Evolutionary conservation across 2,329 filamentous ascomycete species (phyloP).

Genomic region (Ceratocystis variospora): DNA sequence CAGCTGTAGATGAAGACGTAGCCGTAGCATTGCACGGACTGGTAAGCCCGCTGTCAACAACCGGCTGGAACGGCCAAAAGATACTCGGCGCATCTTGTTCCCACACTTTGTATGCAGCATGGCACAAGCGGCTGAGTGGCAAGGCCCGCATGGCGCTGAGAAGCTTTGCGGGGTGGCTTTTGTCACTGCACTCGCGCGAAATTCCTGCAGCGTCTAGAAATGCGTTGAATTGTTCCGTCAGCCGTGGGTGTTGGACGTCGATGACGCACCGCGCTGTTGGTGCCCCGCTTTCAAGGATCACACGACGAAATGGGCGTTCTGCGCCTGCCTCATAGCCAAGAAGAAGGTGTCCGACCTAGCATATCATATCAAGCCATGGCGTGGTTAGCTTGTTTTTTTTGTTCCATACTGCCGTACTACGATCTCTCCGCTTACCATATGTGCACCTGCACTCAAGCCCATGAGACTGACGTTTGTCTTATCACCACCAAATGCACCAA

Average conservation of each 20-base stretch:
- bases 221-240: conserved; percentile 41
- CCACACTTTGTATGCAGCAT: conserved; percentile 6
- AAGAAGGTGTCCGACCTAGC: conserved; percentile 53
- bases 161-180: conserved; percentile 32
- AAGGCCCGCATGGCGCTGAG: conserved; percentile 28
- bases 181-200: conserved; percentile 10
- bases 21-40: conserved; percentile 23
- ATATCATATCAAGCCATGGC: not conserved
- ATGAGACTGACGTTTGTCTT: conserved; percentile 43
- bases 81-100: conserved; percentile 23
- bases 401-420: conserved; percentile 6
- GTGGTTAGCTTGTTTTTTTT: conserved; percentile 18
- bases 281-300: conserved; percentile 44
- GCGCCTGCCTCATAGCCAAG: conserved; percentile 35
- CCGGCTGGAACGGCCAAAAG: conserved; percentile 54
- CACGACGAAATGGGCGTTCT: conserved; percentile 35
- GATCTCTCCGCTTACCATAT: conserved; percentile 35
- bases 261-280: conserved; percentile 42
- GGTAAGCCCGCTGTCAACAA: conserved; percentile 42
- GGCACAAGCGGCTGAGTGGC: conserved; percentile 26
- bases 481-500: conserved; percentile 47
- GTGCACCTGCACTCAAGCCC: conserved; percentile 48
- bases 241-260: conserved; percentile 40
- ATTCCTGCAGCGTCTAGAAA: conserved; percentile 26
- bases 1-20: conserved; percentile 32